Percentiles rank a stretch among this genome's conserved stretches.
These are phyloP conservation scores for Balamuthia mandrillaris DNA, from an alignment of 208 protist genomes.

Conservation along the genomic window DNA sequence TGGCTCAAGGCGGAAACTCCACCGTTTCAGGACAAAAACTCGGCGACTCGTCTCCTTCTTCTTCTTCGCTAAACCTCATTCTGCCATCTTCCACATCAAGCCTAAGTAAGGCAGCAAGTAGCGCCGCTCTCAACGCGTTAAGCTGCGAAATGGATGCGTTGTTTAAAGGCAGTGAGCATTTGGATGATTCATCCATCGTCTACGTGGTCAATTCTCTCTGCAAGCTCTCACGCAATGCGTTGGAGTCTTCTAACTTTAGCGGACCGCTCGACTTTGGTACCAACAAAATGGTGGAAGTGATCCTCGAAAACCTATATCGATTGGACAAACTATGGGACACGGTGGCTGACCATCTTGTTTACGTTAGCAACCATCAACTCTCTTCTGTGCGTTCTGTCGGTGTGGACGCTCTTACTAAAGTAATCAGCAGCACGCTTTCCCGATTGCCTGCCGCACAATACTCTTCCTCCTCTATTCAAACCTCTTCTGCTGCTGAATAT, in stretches of 20 bases:
- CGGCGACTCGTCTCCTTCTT: too few relatives aligned
- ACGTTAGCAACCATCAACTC: slow-evolving; percentile 32
- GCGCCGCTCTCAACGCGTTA: too few relatives aligned
- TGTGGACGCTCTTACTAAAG: slow-evolving; percentile 23
- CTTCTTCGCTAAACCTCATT: too few relatives aligned
- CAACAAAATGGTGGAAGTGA: slow-evolving; percentile 43
- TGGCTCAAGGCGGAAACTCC: too few relatives aligned
- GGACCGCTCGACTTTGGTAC: slow-evolving; percentile 35
- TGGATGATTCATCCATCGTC: slow-evolving; percentile 4
- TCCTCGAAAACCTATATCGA: slow-evolving; percentile 39
- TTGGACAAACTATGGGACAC: slow-evolving; percentile 53
- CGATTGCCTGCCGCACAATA: background rate
- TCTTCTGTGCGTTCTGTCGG: slow-evolving; percentile 1
- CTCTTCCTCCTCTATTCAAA: slow-evolving; percentile 4
- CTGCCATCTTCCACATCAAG: too few relatives aligned
- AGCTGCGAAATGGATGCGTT: slow-evolving; percentile 17
- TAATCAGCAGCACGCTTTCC: slow-evolving; percentile 12
- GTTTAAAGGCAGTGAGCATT: slow-evolving; percentile 7
- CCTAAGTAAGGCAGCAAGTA: too few relatives aligned
- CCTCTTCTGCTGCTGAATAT: slow-evolving; percentile 4
- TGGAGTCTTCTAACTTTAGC: background rate
- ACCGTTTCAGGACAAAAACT: too few relatives aligned
- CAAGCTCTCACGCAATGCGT: background rate
- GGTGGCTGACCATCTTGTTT: slow-evolving; percentile 32
- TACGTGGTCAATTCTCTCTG: background rate